A percentile compares a stretch with the other conserved stretches of the same genome.
Conservation (phyloP, 441 rosid species). For the Gossypium lobatum region DNA sequence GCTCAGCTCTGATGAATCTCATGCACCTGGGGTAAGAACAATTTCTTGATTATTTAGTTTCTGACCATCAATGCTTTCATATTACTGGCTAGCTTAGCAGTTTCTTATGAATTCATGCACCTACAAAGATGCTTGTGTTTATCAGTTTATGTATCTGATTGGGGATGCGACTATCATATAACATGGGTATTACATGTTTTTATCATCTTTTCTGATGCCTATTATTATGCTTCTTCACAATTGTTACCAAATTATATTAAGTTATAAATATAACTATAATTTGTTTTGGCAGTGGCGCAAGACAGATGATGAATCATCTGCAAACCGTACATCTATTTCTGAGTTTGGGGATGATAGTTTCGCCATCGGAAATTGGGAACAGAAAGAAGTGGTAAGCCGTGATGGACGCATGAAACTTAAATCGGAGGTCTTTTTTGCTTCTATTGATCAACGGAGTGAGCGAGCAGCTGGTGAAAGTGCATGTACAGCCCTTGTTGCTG, state of each 20-base stretch:
- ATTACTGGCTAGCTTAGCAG: neutral
- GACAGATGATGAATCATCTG: constrained; percentile 45
- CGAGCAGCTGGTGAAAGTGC: constrained; percentile 88
- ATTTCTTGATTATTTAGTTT: neutral
- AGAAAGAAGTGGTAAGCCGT: constrained; percentile 58
- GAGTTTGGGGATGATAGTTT: constrained; percentile 73
- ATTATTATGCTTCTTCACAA: neutral
- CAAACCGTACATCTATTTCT: constrained; percentile 45
- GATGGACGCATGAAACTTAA: constrained; percentile 69
- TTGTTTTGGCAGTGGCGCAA: constrained; percentile 39
- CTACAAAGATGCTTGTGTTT: neutral
- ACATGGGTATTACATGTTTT: neutral
- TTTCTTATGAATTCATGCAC: neutral
- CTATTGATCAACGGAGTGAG: constrained; percentile 75
- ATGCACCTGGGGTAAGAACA: constrained; percentile 37
- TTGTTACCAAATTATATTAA: neutral
- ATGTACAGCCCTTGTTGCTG: constrained; percentile 78
- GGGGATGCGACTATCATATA: neutral
- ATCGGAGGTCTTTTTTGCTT: constrained; percentile 65
- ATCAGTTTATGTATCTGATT: neutral
- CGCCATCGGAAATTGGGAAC: constrained; percentile 75
- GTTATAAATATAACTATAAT: neutral
- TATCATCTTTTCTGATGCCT: neutral
- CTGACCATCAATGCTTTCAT: neutral
- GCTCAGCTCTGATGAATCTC: constrained; percentile 71